These are phyloP conservation scores for Linnemannia schmuckeri DNA, from an alignment of 192 early-diverging fungal species.

Conservation along the genomic window DNA sequence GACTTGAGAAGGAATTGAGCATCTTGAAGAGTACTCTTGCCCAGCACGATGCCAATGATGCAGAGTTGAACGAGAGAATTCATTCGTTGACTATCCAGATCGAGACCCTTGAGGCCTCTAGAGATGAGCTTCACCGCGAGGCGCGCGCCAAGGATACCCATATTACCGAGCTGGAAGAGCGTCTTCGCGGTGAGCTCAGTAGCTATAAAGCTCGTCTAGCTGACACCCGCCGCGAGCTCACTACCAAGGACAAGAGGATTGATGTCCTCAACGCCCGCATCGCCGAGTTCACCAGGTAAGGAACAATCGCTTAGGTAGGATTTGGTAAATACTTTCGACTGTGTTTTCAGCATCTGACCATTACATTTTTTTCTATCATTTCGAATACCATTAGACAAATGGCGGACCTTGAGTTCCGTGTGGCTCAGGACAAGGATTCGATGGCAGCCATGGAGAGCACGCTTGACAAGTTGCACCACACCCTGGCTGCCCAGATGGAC, in stretches of 20 bases:
- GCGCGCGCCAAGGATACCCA: constrained; percentile 6
- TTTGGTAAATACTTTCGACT: background rate
- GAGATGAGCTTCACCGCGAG: constrained; percentile 10
- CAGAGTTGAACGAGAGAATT: constrained; percentile 1
- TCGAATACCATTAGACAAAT: constrained; percentile 6
- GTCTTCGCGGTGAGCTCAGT: background rate
- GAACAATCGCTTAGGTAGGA: too few relatives aligned
- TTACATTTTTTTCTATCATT: background rate
- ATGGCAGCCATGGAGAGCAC: constrained; percentile 7
- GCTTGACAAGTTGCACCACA: constrained; percentile 7
- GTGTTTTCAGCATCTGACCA: background rate
- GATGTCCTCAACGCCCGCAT: constrained; percentile 21
- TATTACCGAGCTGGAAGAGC: constrained; percentile 13
- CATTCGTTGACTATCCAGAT: constrained; percentile 13
- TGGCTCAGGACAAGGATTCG: constrained; percentile 6
- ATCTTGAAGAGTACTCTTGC: constrained; percentile 17
- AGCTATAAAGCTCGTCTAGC: constrained; percentile 6
- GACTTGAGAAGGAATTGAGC: constrained; percentile 13
- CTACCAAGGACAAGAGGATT: constrained; percentile 26
- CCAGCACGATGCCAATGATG: constrained; percentile 21
- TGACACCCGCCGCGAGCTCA: constrained; percentile 15
- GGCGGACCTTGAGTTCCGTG: constrained; percentile 8
- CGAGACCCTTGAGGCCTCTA: constrained; percentile 7
- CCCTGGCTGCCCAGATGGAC: constrained; percentile 19
- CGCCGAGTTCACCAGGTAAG: constrained; percentile 21